phyloP scores from a whole-genome alignment of 1,139 yeast genomes.

The Pichia inconspicua region DNA sequence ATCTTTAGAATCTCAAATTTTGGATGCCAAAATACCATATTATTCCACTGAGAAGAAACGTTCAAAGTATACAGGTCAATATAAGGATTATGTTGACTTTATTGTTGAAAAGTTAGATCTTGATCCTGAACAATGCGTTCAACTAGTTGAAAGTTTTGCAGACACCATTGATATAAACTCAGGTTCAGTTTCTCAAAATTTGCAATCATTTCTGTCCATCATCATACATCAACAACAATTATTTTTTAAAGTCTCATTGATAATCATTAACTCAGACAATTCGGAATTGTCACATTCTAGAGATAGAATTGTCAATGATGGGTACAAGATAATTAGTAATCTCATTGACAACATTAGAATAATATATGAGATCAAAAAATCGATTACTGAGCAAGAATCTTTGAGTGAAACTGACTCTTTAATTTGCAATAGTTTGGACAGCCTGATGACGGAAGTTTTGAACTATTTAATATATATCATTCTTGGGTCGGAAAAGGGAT shows the following conservation, averaged over 20 bases:
- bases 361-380: not conserved
- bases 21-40: slow-evolving; percentile 3
- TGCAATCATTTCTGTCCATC: slow-evolving; percentile 2
- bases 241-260: slow-evolving; percentile 3
- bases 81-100: slow-evolving; percentile 1
- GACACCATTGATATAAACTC: slow-evolving; percentile 1
- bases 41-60: not conserved
- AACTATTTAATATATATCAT: slow-evolving; percentile 40
- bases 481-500: slow-evolving; percentile 28
- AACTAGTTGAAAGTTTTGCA: slow-evolving; percentile 1
- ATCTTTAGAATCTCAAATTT: not conserved
- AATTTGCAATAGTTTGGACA: slow-evolving; percentile 1
- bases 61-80: not conserved
- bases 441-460: slow-evolving; percentile 31
- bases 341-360: slow-evolving; percentile 13
- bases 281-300: not conserved
- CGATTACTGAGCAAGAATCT: not conserved
- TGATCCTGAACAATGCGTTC: not conserved
- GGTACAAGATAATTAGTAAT: slow-evolving; percentile 16
- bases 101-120: slow-evolving; percentile 3
- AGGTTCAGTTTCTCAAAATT: not conserved
- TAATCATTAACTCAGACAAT: slow-evolving; percentile 1
- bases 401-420: slow-evolving; percentile 4
- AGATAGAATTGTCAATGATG: slow-evolving; percentile 8
- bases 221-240: slow-evolving; percentile 5